These are phyloP conservation scores for Lactarius evosmus DNA, from an alignment of 768 basidiomycete species.

Conservation along the genomic window DNA sequence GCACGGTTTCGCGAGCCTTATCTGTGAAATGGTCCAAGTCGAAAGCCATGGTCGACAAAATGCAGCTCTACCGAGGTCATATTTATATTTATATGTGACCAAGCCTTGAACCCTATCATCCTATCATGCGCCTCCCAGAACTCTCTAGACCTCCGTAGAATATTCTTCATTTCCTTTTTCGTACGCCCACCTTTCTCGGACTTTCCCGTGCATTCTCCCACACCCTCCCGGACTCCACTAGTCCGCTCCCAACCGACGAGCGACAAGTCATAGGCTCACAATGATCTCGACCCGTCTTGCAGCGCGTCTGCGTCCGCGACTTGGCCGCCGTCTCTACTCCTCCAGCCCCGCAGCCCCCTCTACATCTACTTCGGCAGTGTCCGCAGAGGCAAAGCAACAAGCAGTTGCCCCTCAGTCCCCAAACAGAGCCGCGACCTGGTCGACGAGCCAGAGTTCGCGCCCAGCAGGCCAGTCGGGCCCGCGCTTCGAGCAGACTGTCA, in stretches of 20 bases:
- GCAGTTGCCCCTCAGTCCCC: constrained; percentile 65
- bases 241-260: neutral
- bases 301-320: constrained; percentile 25
- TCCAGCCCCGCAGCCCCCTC: constrained; percentile 18
- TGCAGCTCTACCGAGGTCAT: constrained; percentile 37
- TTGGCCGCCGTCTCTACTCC: constrained; percentile 19
- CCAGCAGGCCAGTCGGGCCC: constrained; percentile 58
- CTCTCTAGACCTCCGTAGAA: constrained; percentile 1
- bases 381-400: constrained; percentile 27
- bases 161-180: constrained; percentile 6
- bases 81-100: neutral
- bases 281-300: constrained; percentile 25
- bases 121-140: constrained; percentile 4
- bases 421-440: constrained; percentile 82
- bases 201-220: constrained; percentile 5
- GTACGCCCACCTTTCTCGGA: neutral
- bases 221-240: neutral
- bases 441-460: constrained; percentile 73
- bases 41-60: constrained; percentile 28
- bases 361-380: constrained; percentile 26
- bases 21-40: constrained; percentile 79
- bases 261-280: neutral
- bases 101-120: too few relatives aligned
- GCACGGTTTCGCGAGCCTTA: constrained; percentile 67
- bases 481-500: constrained; percentile 88